These are phyloP conservation scores for Penicillium canariense DNA, from an alignment of 495 filamentous ascomycete genomes.

Conservation along the genomic window DNA sequence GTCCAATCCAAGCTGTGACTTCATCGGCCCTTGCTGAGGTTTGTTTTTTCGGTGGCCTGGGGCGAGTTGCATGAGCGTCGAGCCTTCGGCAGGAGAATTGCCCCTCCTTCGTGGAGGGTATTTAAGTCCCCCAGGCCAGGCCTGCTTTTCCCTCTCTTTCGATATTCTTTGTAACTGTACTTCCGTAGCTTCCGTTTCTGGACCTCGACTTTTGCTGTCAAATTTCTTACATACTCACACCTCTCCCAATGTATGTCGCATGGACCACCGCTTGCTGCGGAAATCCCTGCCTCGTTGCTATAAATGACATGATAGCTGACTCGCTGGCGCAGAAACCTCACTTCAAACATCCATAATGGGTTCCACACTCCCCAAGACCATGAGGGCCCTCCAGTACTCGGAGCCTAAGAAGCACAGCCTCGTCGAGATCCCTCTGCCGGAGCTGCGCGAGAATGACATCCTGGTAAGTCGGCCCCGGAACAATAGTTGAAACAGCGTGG, in stretches of 20 bases:
- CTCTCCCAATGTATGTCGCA: background rate
- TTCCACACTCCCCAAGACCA: constrained; percentile 1
- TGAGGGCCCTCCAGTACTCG: constrained; percentile 6
- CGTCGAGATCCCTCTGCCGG: constrained; percentile 1
- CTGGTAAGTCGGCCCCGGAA: background rate
- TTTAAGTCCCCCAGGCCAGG: background rate
- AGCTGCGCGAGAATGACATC: constrained; percentile 5
- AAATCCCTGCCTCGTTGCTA: background rate
- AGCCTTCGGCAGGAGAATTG: background rate
- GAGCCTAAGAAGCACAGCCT: background rate
- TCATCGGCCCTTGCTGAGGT: no score
- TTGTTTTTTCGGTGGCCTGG: no score
- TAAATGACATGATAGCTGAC: background rate
- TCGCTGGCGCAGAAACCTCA: background rate
- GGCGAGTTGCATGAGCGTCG: background rate
- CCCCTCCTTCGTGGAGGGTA: background rate
- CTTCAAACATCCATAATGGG: background rate
- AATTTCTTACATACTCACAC: background rate
- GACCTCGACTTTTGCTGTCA: background rate
- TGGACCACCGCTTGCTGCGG: background rate
- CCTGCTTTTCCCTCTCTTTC: background rate
- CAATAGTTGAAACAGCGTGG: background rate
- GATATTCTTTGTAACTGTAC: background rate
- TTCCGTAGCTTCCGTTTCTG: background rate
- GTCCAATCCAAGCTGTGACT: background rate